Base-by-base conservation (phyloP, 176 grass and related monocot genomes). In the Poa pratensis region DNA sequence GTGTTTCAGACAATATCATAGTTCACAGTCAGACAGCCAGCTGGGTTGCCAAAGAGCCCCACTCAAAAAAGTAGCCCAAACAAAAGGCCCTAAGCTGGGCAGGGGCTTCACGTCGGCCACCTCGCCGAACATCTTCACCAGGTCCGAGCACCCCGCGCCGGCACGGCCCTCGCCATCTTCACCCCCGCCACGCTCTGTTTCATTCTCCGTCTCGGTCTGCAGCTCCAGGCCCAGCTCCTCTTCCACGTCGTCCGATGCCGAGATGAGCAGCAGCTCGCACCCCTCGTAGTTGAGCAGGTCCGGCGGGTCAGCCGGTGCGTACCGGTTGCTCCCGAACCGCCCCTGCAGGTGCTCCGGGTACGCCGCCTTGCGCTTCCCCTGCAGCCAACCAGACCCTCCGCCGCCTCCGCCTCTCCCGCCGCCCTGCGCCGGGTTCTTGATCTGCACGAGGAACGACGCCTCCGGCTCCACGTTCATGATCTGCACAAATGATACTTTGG, bases 261-360 rank as follows among this genome's bases (percentile, higher is more conserved):
- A 84, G 61, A 97, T 90, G 18, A 97, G 91, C 80, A 97, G 84
- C 43, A 95, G 80, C 89, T 97, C 92, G 83, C 93, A 95, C 2
- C 95, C 95, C 60, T 98, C 95, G 79, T 98, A 98, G 75, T 95
- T 95, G 45, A 98, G 72, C 50, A 95, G 90, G 82, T 93, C 91
- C 45, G 91, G 91, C 42, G 95, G 92, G 77, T 98, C 95, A 0
- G 93, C 93, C 28, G 91, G 54, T 17, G 79, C 82, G 79, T 57
- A 98, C 6, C 77, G 71, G 52, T 57, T 83, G 51, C 46, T 83
- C 81, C 93, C 93, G 57, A 98, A 90, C 73, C 49, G 67, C 24
- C 76, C 95, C 74, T 95, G 95, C 57, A 95, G 48, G 66, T 86
- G 85, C 40, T 83, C 89, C 2, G 93, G 95, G 85, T 89, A 95